These are phyloP conservation scores for Withania somnifera DNA, from an alignment of 305 asterid species.

Conservation along the genomic window DNA sequence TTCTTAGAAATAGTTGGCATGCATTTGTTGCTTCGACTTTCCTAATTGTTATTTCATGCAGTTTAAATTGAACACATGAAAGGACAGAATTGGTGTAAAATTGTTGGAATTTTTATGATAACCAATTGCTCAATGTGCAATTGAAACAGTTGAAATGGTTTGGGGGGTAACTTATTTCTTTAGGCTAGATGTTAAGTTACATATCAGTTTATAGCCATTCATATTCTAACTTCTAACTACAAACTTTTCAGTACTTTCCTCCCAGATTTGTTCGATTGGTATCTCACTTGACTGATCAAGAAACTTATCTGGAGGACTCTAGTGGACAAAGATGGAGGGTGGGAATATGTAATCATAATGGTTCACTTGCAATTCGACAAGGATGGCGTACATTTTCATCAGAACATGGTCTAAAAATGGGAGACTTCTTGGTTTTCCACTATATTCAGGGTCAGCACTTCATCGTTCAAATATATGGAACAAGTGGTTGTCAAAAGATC, in stretches of 20 bases:
- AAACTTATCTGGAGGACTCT: conserved; percentile 21
- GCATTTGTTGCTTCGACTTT: background rate
- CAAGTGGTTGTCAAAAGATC: conserved; percentile 10
- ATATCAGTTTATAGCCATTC: background rate
- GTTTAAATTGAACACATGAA: background rate
- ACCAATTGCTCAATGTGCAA: background rate
- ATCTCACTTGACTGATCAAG: conserved; percentile 9
- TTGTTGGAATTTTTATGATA: background rate
- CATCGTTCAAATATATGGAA: conserved; percentile 14
- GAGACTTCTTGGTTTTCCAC: conserved; percentile 21
- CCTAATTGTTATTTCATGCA: background rate
- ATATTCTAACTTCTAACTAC: background rate
- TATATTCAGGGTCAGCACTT: conserved; percentile 8
- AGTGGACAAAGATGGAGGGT: conserved; percentile 12
- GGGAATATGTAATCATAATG: conserved; percentile 6
- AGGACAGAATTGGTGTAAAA: background rate
- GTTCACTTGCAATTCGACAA: conserved; percentile 13
- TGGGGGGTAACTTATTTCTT: background rate
- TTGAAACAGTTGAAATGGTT: background rate
- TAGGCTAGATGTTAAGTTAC: background rate
- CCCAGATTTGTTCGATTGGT: conserved; percentile 7
- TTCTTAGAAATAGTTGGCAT: background rate
- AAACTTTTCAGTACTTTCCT: conserved; percentile 19
- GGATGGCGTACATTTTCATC: conserved; percentile 22
- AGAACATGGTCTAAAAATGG: conserved; percentile 8